Evolutionary conservation across 2,329 filamentous ascomycete genomes (phyloP).

Genomic region (Aspergillus flavus): DNA sequence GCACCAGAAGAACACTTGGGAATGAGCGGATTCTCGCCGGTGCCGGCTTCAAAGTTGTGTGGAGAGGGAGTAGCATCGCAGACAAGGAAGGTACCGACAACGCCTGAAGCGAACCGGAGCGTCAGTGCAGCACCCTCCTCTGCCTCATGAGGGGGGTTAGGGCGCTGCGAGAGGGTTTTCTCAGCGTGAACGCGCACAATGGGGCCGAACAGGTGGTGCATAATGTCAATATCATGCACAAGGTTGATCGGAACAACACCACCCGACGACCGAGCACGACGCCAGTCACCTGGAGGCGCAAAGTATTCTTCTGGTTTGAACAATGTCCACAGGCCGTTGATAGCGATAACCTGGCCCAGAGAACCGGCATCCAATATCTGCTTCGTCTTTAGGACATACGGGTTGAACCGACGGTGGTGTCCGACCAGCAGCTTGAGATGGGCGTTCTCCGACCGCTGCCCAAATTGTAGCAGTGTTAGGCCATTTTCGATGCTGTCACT

Average conservation of each 20-base stretch:
- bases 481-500: slow-evolving; percentile 40
- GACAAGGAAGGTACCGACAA: slow-evolving; percentile 60
- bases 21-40: slow-evolving; percentile 61
- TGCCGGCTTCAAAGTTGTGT: slow-evolving; percentile 60
- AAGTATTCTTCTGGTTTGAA: slow-evolving; percentile 58
- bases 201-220: slow-evolving; percentile 60
- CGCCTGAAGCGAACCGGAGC: slow-evolving; percentile 56
- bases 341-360: slow-evolving; percentile 54
- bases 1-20: slow-evolving; percentile 39
- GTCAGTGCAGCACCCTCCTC: slow-evolving; percentile 62
- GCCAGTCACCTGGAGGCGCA: slow-evolving; percentile 52
- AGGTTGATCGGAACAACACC: slow-evolving; percentile 61
- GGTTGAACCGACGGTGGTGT: slow-evolving; percentile 64
- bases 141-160: slow-evolving; percentile 42
- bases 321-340: slow-evolving; percentile 59
- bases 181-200: slow-evolving; percentile 57
- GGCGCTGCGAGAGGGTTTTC: slow-evolving; percentile 47
- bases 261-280: slow-evolving; percentile 47
- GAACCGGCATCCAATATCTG: slow-evolving; percentile 41
- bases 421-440: slow-evolving; percentile 56
- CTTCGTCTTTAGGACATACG: slow-evolving; percentile 56
- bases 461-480: slow-evolving; percentile 23
- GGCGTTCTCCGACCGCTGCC: slow-evolving; percentile 21
- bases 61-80: slow-evolving; percentile 56
- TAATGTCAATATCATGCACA: slow-evolving; percentile 62